Evolutionary conservation across 2,329 filamentous ascomycete species (phyloP).

Genomic region (Kalmusia sp.): DNA sequence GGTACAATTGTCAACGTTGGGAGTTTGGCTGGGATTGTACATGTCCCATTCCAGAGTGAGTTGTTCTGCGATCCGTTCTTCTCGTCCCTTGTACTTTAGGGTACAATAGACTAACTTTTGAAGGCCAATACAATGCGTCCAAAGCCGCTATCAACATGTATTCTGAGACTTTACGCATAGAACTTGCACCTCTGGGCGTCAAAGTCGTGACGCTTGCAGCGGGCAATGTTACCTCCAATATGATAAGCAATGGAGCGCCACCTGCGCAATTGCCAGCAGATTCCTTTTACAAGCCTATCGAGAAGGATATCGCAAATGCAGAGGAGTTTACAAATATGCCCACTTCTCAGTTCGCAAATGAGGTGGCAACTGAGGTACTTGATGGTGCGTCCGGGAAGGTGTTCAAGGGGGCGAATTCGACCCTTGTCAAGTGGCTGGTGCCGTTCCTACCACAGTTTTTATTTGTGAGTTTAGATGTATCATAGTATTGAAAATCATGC

Average conservation of each 20-base stretch:
- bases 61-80: not conserved
- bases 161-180: conserved; percentile 22
- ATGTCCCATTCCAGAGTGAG: conserved; percentile 10
- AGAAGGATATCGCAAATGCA: conserved; percentile 1
- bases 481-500: not conserved
- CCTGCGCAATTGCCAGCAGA: not conserved
- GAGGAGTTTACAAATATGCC: not conserved
- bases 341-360: not conserved
- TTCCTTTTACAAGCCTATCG: conserved; percentile 7
- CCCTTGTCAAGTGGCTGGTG: not conserved
- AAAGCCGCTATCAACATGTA: conserved; percentile 45
- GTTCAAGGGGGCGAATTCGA: not conserved
- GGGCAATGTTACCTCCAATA: conserved; percentile 14
- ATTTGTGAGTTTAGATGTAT: not conserved
- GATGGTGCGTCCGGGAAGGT: not conserved
- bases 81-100: not conserved
- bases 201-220: conserved; percentile 23
- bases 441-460: not conserved
- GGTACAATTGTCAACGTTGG: conserved; percentile 22
- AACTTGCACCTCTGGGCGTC: conserved; percentile 25
- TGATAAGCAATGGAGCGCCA: not conserved
- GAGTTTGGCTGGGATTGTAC: conserved; percentile 4
- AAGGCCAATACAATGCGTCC: conserved; percentile 38
- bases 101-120: not conserved
- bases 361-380: not conserved